A percentile compares a stretch with the other conserved stretches of the same genome.
phyloP scores from a whole-genome alignment of 805 yeast genomes.

The Tetrapisispora taiwanensis region DNA sequence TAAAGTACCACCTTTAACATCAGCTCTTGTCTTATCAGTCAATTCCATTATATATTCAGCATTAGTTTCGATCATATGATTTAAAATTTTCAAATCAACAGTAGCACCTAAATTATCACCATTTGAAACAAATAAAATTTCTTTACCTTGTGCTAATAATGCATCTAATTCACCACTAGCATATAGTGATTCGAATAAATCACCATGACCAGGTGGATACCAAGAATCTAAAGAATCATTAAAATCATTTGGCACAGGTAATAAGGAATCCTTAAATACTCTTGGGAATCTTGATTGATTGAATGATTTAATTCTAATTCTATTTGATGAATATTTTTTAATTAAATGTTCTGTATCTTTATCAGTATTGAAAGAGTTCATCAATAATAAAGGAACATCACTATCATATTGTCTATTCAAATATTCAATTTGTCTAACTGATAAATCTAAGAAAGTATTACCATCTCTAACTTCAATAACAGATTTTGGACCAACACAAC shows the following conservation, averaged over 20 bases:
- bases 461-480: constrained; percentile 98
- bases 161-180: constrained; percentile 88
- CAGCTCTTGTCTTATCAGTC: constrained; percentile 97
- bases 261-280: constrained; percentile 85
- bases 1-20: constrained; percentile 98
- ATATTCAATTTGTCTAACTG: constrained; percentile 95
- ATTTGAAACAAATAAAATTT: constrained; percentile 87
- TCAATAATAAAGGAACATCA: constrained; percentile 89
- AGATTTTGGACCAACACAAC: constrained; percentile 92
- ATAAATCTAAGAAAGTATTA: constrained; percentile 87
- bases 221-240: constrained; percentile 75
- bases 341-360: constrained; percentile 85
- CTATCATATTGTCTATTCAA: constrained; percentile 82
- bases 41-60: constrained; percentile 97
- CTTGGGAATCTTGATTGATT: constrained; percentile 98
- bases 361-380: constrained; percentile 98
- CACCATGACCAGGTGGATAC: constrained; percentile 99
- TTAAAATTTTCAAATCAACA: constrained; percentile 80
- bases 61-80: constrained; percentile 84
- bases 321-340: constrained; percentile 93
- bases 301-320: constrained; percentile 88
- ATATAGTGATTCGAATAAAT: constrained; percentile 80
- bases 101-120: constrained; percentile 99
- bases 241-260: constrained; percentile 78
- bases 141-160: constrained; percentile 86